These are phyloP conservation scores for Madurella fahalii DNA, from an alignment of 2,329 filamentous ascomycete genomes.

Conservation along the genomic window DNA sequence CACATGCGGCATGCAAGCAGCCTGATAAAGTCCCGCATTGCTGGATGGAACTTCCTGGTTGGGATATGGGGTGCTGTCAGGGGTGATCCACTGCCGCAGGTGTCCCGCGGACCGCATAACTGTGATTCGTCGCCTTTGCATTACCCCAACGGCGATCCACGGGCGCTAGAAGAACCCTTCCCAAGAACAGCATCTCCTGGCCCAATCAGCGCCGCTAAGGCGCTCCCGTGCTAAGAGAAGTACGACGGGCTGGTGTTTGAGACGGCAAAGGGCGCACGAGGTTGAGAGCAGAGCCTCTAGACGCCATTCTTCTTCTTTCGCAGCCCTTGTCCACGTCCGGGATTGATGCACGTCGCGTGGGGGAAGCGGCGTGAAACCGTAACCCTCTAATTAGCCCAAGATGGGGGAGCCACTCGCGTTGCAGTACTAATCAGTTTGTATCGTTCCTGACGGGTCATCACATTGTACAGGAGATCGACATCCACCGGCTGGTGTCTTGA, in stretches of 20 bases:
- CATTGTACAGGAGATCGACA: background rate
- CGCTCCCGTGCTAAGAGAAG: background rate
- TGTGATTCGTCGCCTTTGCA: background rate
- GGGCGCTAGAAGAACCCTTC: background rate
- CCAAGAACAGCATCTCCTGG: background rate
- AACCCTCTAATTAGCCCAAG: too few species aligned
- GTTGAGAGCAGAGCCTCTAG: background rate
- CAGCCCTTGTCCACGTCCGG: too few species aligned
- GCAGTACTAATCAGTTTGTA: background rate
- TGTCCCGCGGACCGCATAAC: too few species aligned
- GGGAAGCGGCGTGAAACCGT: too few species aligned
- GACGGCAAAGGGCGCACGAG: background rate
- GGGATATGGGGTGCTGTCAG: background rate
- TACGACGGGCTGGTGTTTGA: background rate
- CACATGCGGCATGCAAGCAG: too few species aligned
- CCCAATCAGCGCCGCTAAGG: background rate
- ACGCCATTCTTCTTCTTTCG: background rate
- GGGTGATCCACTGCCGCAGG: background rate
- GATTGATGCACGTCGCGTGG: too few species aligned
- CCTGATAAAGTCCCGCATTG: too few species aligned
- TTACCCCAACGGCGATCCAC: background rate
- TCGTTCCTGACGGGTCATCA: background rate
- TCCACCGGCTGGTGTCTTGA: background rate
- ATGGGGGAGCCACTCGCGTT: background rate
- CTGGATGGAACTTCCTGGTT: conserved; percentile 3